These are phyloP conservation scores for Auriculariales sp. DNA, from an alignment of 768 basidiomycete species.

Conservation along the genomic window DNA sequence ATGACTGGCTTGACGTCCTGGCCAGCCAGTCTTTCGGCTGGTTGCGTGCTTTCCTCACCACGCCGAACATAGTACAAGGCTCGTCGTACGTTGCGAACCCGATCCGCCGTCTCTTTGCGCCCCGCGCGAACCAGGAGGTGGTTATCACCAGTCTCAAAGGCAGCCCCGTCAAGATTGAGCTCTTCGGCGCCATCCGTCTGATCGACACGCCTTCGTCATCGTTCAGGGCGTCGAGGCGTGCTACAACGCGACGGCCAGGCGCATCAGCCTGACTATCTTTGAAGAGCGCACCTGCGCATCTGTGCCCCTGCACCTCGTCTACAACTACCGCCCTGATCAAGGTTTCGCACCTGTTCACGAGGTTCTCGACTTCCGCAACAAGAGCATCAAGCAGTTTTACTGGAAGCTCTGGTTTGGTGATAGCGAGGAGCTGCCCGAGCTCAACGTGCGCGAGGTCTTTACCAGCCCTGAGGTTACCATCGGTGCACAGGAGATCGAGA, in stretches of 20 bases:
- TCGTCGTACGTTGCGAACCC: constrained; percentile 79
- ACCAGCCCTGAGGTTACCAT: constrained; percentile 77
- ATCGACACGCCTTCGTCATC: constrained; percentile 51
- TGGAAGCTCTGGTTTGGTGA: constrained; percentile 98
- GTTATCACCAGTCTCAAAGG: constrained; percentile 34
- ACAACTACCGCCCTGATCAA: constrained; percentile 75
- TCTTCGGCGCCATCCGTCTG: constrained; percentile 72
- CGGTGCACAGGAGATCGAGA: constrained; percentile 60
- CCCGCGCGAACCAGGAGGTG: constrained; percentile 67
- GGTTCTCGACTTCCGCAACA: constrained; percentile 66
- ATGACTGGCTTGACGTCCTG: constrained; percentile 71
- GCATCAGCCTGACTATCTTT: constrained; percentile 59
- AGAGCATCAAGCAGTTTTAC: constrained; percentile 91
- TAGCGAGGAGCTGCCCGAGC: constrained; percentile 55
- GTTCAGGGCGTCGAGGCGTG: constrained; percentile 72
- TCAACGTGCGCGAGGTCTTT: constrained; percentile 72
- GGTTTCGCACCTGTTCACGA: constrained; percentile 92
- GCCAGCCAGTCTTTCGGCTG: constrained; percentile 74
- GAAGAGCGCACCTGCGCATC: constrained; percentile 70
- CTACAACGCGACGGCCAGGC: constrained; percentile 34
- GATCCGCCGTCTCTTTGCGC: constrained; percentile 70
- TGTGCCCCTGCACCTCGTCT: constrained; percentile 70
- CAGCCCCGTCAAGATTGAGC: constrained; percentile 18
- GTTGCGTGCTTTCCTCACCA: constrained; percentile 74
- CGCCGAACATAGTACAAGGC: constrained; percentile 77